Conservation (phyloP, 441 rosid species). For the Macaranga tanarius region DNA sequence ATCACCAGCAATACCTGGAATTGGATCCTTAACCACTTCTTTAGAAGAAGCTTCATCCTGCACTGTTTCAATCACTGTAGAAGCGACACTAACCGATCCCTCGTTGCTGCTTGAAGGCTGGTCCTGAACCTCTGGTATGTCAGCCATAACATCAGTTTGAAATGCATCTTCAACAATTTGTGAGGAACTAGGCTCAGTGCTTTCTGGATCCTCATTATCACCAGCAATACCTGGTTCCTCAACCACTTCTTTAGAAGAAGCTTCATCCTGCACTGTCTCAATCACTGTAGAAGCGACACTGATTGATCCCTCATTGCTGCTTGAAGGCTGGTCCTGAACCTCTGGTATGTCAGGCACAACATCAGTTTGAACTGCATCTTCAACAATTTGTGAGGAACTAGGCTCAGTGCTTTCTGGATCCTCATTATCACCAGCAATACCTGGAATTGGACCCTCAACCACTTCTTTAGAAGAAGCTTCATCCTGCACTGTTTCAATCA, state of each 20-base stretch:
- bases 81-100: conserved; percentile 21
- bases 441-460: conserved; percentile 23
- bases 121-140: conserved; percentile 25
- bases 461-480: conserved; percentile 25
- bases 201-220: conserved; percentile 20
- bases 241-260: conserved; percentile 22
- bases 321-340: conserved; percentile 30
- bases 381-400: conserved; percentile 14
- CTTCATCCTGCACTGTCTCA: conserved; percentile 28
- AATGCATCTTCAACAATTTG: conserved; percentile 19
- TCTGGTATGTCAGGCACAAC: conserved; percentile 23
- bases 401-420: conserved; percentile 16
- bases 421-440: conserved; percentile 19
- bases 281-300: conserved; percentile 26
- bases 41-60: conserved; percentile 24
- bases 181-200: conserved; percentile 8
- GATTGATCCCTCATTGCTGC: conserved; percentile 18
- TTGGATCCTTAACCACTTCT: conserved; percentile 23
- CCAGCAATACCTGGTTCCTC: conserved; percentile 21
- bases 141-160: conserved; percentile 17
- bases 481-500: conserved; percentile 27
- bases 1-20: conserved; percentile 21
- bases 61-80: conserved; percentile 26
- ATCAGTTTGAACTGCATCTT: conserved; percentile 10
- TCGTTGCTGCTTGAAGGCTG: conserved; percentile 27